Conservation (phyloP, 352 stramenopile genomes). For the Pythium folliculosum region DNA sequence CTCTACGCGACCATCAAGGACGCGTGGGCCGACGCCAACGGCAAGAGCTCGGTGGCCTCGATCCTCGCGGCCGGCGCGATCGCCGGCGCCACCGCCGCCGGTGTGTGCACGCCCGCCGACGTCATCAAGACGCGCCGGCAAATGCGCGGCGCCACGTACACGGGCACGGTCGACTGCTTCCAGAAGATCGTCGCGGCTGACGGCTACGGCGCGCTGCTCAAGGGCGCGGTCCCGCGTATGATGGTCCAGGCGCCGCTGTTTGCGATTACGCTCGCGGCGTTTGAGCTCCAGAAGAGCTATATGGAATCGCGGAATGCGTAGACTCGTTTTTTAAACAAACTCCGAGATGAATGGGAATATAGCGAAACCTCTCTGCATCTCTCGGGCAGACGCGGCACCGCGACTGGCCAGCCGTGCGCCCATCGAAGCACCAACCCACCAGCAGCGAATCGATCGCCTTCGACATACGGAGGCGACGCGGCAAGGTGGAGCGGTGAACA, state of each 20-base stretch:
- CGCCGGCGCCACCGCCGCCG: constrained; percentile 63
- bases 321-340: too few species aligned
- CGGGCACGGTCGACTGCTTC: constrained; percentile 82
- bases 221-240: constrained; percentile 83
- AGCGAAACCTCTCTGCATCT: too few species aligned
- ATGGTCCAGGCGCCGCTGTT: constrained; percentile 88
- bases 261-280: constrained; percentile 80
- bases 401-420: too few species aligned
- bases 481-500: too few species aligned
- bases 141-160: constrained; percentile 80
- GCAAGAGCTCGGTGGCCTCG: constrained; percentile 54
- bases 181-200: constrained; percentile 75
- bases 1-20: constrained; percentile 79
- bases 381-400: too few species aligned
- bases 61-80: constrained; percentile 66
- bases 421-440: too few species aligned
- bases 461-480: too few species aligned
- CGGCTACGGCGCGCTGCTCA: constrained; percentile 85
- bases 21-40: constrained; percentile 46
- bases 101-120: constrained; percentile 66
- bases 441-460: too few species aligned
- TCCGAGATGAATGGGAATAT: neutral
- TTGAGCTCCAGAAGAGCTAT: constrained; percentile 90
- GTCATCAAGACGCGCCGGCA: constrained; percentile 91
- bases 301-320: constrained; percentile 53